phyloP scores from a whole-genome alignment of 306 rosid genomes.

The Pterocarpus santalinus region DNA sequence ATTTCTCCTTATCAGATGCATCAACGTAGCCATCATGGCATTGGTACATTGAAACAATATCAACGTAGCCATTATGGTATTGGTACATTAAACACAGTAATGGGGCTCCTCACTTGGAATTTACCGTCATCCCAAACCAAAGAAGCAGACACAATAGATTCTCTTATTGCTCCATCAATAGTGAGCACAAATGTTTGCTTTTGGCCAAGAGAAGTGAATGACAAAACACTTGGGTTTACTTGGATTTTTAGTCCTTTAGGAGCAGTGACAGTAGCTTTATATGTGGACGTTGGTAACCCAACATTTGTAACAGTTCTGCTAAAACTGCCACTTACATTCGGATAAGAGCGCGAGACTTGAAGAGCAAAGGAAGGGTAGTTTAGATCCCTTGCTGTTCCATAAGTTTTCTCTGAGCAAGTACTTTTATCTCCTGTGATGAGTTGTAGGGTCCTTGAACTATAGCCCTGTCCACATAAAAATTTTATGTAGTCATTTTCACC shows the following conservation, averaged over 20 bases:
- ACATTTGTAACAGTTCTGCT: conserved; percentile 57
- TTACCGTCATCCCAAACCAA: conserved; percentile 63
- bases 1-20: neutral
- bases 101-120: conserved; percentile 62
- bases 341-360: neutral
- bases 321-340: conserved; percentile 38
- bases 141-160: conserved; percentile 45
- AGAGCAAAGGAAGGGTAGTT: conserved; percentile 67
- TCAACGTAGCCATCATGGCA: neutral
- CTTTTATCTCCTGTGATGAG: conserved; percentile 32
- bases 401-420: neutral
- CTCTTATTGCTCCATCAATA: conserved; percentile 42
- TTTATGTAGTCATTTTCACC: conserved; percentile 43
- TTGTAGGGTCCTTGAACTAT: conserved; percentile 39
- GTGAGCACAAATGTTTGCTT: conserved; percentile 41
- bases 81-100: conserved; percentile 40
- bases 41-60: no score
- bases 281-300: conserved; percentile 51
- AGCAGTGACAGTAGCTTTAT: conserved; percentile 47
- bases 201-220: conserved; percentile 52
- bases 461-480: conserved; percentile 61
- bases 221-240: conserved; percentile 54
- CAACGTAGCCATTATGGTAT: neutral
- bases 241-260: conserved; percentile 46
- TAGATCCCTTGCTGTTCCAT: conserved; percentile 43